These are phyloP conservation scores for Telopea speciosissima DNA, from an alignment of 177 flowering plant species.

Conservation along the genomic window DNA sequence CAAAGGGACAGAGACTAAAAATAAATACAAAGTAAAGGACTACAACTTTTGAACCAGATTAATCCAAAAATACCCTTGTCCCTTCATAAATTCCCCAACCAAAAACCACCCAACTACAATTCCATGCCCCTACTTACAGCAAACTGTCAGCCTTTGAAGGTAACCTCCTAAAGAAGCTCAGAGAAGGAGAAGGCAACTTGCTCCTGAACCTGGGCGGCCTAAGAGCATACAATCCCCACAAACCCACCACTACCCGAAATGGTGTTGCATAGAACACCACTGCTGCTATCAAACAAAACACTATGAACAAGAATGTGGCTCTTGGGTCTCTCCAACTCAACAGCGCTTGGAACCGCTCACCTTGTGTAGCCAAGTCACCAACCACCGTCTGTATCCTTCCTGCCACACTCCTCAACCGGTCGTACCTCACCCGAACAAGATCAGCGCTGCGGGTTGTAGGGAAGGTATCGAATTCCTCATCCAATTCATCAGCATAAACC, in stretches of 20 bases:
- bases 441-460: constrained; percentile 56
- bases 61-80: neutral
- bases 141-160: constrained; percentile 24
- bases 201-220: constrained; percentile 29
- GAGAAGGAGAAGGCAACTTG: constrained; percentile 24
- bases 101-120: neutral
- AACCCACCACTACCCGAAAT: constrained; percentile 17
- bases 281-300: constrained; percentile 21
- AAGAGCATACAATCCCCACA: constrained; percentile 18
- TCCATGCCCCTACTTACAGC: constrained; percentile 8
- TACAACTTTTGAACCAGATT: neutral
- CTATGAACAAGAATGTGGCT: constrained; percentile 20
- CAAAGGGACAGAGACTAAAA: neutral
- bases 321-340: constrained; percentile 33
- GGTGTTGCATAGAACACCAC: constrained; percentile 23
- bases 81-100: neutral
- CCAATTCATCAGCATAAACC: constrained; percentile 62
- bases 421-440: constrained; percentile 65
- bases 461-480: constrained; percentile 84
- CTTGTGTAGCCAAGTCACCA: constrained; percentile 30
- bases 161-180: constrained; percentile 28
- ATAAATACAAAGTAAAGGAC: neutral
- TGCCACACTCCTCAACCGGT: constrained; percentile 71
- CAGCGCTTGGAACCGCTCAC: constrained; percentile 24
- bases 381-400: constrained; percentile 28